Conservation (phyloP, 495 filamentous ascomycete genomes). For the Penicillium bovifimosum region DNA sequence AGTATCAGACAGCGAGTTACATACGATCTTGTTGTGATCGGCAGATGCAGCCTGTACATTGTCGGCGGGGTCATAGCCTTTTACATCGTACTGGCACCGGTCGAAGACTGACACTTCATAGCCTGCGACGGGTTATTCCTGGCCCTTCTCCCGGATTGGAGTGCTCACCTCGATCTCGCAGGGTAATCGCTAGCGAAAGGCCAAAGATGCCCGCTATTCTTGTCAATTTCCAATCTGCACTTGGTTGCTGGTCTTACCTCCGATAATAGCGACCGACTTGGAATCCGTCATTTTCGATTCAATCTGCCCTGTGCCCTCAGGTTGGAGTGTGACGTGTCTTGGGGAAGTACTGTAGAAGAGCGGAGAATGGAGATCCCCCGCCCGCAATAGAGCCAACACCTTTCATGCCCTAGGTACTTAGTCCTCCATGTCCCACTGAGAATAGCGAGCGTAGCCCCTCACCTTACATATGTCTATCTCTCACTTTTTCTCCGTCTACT, state of each 20-base stretch:
- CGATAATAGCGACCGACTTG: constrained; percentile 13
- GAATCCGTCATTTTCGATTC: constrained; percentile 1
- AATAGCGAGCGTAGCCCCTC: not conserved
- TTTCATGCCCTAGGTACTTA: not conserved
- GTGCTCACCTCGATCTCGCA: constrained; percentile 8
- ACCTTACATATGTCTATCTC: no score
- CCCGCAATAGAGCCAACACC: not conserved
- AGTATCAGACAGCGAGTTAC: not conserved
- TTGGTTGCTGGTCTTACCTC: not conserved
- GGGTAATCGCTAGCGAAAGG: constrained; percentile 11
- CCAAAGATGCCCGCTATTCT: constrained; percentile 13
- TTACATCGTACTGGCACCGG: constrained; percentile 8
- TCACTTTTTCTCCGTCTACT: no score
- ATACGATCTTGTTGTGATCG: constrained; percentile 16
- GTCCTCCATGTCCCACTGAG: not conserved
- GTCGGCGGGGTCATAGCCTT: constrained; percentile 5
- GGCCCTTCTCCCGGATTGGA: not conserved
- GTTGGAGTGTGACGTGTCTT: not conserved
- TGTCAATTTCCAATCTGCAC: not conserved
- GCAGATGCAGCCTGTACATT: constrained; percentile 15
- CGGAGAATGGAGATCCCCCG: not conserved
- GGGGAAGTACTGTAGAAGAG: not conserved
- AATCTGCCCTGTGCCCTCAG: not conserved
- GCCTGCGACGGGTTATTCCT: not conserved
- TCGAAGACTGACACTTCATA: constrained; percentile 15